Evolutionary conservation across 1,139 yeast genomes (phyloP), one percentile per base, ranked within the genome.

Genomic region (Kodamaea fungicola): DNA sequence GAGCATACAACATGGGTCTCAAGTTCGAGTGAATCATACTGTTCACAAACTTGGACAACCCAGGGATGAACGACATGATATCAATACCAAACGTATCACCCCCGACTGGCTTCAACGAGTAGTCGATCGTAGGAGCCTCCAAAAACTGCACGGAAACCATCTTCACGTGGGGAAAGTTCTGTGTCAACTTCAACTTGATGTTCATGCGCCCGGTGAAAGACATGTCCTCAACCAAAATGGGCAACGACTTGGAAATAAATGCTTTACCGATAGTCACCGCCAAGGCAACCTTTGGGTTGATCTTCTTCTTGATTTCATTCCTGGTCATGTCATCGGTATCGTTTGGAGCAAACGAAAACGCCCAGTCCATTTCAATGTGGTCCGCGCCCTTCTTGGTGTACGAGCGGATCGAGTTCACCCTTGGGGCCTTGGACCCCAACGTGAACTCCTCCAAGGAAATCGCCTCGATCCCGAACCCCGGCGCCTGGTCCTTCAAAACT

Each of bases 11-110:
- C 80, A 83, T 72, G 36, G 94, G 92, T 39, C 85, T 81, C 54
- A 80, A 79, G 47, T 67, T 80, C 30, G 85, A 64, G 57, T 83
- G 84, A 52, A 84, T 78, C 56, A 82, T 71, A 32, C 76, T 71
- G 45, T 80, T 83, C 38, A 85, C 89, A 52, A 83, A 79, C n/a
- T 79, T 67, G 26, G 87, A 74, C 53, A 85, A 75, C 43, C 92
- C 92, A 4, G 95, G 95, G 46, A 85, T 74, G 48, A 83, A 72
- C 1, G 90, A 80, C 94, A 85, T 85, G 45, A 85, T 76, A 64
- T 85, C 95, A 38, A 85, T 57, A 45, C 95, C 95, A 43, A 84
- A 71, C 12, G 89, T 80, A 55, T 84, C 90, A 62, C 94, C 94
- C 57, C 92, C 92, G 39, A 84, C 83, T n/a, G 95, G 95, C 54